Percentiles rank a stretch among this genome's conserved stretches.
phyloP scores from a whole-genome alignment of 108 stramenopile genomes.

The Skeletonema marinoi region DNA sequence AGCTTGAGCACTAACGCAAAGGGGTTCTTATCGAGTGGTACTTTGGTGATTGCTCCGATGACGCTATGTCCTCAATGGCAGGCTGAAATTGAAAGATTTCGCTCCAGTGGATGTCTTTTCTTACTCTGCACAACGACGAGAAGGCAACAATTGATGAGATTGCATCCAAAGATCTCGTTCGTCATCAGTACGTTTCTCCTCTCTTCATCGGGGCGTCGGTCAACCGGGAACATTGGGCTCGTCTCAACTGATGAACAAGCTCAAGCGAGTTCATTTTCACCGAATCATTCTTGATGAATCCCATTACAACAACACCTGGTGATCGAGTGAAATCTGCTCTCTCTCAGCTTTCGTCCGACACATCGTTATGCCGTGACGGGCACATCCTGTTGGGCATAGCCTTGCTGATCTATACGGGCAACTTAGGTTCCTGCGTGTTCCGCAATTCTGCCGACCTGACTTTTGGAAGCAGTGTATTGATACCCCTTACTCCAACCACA shows the following conservation, averaged over 20 bases:
- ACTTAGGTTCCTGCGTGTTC: slow-evolving; percentile 23
- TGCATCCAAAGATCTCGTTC: slow-evolving; percentile 18
- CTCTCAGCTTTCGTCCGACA: slow-evolving; percentile 26
- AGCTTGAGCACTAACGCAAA: slow-evolving; percentile 7
- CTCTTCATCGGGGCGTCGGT: not conserved
- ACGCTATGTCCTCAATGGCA: slow-evolving; percentile 35
- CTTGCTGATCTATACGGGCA: slow-evolving; percentile 31
- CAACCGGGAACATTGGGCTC: not conserved
- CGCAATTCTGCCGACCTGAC: slow-evolving; percentile 17
- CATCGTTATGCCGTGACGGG: slow-evolving; percentile 35
- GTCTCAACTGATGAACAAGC: not conserved
- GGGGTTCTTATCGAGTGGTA: slow-evolving; percentile 17
- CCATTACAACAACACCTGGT: slow-evolving; percentile 21
- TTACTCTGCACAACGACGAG: slow-evolving; percentile 31
- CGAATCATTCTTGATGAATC: slow-evolving; percentile 17
- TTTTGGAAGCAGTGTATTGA: slow-evolving; percentile 20
- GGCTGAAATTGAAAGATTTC: slow-evolving; percentile 21
- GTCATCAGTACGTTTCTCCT: slow-evolving; percentile 7
- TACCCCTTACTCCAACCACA: slow-evolving; percentile 7
- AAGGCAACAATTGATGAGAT: not conserved
- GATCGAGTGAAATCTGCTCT: slow-evolving; percentile 4
- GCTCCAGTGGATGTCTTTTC: slow-evolving; percentile 26
- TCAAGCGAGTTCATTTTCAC: slow-evolving; percentile 9
- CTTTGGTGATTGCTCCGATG: slow-evolving; percentile 34
- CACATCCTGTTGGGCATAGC: slow-evolving; percentile 23